Percentiles rank a stretch among this genome's conserved stretches.
phyloP scores from a whole-genome alignment of 2,329 filamentous ascomycete species.

The Colletotrichum sojae region DNA sequence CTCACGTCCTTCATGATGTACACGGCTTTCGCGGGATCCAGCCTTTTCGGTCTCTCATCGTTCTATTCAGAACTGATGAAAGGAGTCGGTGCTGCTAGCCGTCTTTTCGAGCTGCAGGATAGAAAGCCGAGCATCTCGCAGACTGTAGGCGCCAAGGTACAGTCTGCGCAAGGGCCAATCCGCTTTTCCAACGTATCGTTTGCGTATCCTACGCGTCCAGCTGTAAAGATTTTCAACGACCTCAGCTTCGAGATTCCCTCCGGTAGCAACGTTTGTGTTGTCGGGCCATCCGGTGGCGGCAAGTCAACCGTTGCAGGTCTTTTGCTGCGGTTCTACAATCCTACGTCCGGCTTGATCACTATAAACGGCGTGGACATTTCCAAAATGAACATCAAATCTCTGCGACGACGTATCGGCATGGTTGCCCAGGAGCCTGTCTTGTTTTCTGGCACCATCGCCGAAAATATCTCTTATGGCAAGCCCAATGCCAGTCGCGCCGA shows the following conservation, averaged over 20 bases:
- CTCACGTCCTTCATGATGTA: conserved; percentile 99
- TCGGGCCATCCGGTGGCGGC: conserved; percentile 94
- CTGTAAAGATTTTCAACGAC: conserved; percentile 90
- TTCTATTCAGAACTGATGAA: conserved; percentile 99
- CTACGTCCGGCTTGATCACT: conserved; percentile 80
- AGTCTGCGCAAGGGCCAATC: conserved; percentile 89
- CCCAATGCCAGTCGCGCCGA: conserved; percentile 83
- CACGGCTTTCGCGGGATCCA: conserved; percentile 87
- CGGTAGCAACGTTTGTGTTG: conserved; percentile 95
- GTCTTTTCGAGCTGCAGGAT: conserved; percentile 96
- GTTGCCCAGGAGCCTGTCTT: conserved; percentile 97
- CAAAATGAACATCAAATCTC: conserved; percentile 91
- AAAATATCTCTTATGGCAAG: conserved; percentile 93
- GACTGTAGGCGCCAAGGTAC: conserved; percentile 84
- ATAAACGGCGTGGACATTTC: conserved; percentile 89
- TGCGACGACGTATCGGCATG: conserved; percentile 92
- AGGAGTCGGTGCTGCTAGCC: conserved; percentile 95
- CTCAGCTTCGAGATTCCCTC: conserved; percentile 92
- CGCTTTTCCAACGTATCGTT: conserved; percentile 89
- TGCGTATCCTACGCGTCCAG: conserved; percentile 93
- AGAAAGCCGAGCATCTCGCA: conserved; percentile 88
- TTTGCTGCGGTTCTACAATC: conserved; percentile 90
- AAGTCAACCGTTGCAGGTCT: conserved; percentile 97
- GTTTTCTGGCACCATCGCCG: conserved; percentile 86
- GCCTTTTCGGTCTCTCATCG: conserved; percentile 91